phyloP scores from a whole-genome alignment of 306 rosid species.

The Amphicarpaea edgeworthii region DNA sequence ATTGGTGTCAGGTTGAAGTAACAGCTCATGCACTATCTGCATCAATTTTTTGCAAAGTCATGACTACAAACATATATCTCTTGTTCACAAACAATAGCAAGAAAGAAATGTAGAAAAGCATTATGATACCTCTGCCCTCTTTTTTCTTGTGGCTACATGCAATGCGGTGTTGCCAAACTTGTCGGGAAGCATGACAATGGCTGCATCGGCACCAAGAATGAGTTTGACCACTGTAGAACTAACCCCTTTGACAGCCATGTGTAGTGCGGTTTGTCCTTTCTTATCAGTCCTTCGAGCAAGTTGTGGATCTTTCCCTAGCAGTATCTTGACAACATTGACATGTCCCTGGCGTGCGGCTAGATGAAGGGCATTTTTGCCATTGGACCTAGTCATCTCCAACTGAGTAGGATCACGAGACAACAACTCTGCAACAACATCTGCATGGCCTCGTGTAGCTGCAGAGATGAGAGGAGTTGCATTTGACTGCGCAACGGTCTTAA shows the following conservation, averaged over 20 bases:
- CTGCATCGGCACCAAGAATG: slow-evolving; percentile 67
- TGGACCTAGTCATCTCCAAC: slow-evolving; percentile 73
- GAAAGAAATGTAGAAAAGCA: background rate
- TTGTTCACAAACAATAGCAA: background rate
- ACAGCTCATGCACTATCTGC: slow-evolving; percentile 85
- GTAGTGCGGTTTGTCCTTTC: slow-evolving; percentile 89
- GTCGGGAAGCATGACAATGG: slow-evolving; percentile 81
- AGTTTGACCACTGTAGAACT: slow-evolving; percentile 76
- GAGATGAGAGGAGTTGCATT: slow-evolving; percentile 87
- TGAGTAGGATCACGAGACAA: slow-evolving; percentile 59
- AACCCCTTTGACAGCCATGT: slow-evolving; percentile 92
- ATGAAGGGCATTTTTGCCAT: slow-evolving; percentile 90
- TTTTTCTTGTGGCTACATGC: slow-evolving; percentile 94
- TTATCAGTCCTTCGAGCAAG: slow-evolving; percentile 81
- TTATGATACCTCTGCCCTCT: slow-evolving; percentile 72
- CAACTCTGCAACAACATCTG: slow-evolving; percentile 65
- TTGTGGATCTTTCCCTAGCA: slow-evolving; percentile 71
- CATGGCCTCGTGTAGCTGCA: slow-evolving; percentile 80
- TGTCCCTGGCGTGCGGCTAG: slow-evolving; percentile 91
- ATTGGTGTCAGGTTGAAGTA: slow-evolving; percentile 67
- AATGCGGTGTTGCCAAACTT: slow-evolving; percentile 84
- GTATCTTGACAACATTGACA: slow-evolving; percentile 58
- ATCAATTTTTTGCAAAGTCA: slow-evolving; percentile 35
- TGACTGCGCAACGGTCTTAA: slow-evolving; percentile 80
- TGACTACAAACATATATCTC: background rate